Conservation (phyloP, 2,329 filamentous ascomycete species). For the Canariomyces notabilis region DNA sequence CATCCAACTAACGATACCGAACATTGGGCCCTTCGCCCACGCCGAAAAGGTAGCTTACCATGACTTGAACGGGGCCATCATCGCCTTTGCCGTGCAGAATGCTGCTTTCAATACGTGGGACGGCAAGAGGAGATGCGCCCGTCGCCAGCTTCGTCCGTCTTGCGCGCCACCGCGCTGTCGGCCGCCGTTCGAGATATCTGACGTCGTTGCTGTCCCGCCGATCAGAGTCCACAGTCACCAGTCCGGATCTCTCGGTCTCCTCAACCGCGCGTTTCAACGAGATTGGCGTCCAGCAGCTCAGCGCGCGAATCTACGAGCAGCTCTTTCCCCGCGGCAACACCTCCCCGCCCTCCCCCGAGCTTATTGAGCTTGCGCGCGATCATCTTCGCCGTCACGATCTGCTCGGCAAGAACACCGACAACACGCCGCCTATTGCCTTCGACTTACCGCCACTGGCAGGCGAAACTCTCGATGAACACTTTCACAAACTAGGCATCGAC, state of each 20-base stretch:
- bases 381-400: constrained; percentile 83
- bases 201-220: constrained; percentile 15
- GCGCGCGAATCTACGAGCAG: constrained; percentile 74
- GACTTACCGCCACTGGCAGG: constrained; percentile 78
- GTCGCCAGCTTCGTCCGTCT: constrained; percentile 44
- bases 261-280: constrained; percentile 75
- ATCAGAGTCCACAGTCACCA: constrained; percentile 17
- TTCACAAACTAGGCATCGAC: constrained; percentile 80
- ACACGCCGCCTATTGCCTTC: constrained; percentile 70
- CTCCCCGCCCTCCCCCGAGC: constrained; percentile 56
- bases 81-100: constrained; percentile 31
- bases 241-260: constrained; percentile 36
- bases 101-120: constrained; percentile 36
- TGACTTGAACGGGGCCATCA: constrained; percentile 10
- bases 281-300: constrained; percentile 91
- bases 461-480: constrained; percentile 84
- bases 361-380: constrained; percentile 74
- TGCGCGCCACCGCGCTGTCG: constrained; percentile 43
- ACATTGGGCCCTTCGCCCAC: neutral
- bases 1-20: no score
- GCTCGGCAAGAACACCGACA: constrained; percentile 83
- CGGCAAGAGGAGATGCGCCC: constrained; percentile 20
- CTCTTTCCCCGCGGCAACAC: constrained; percentile 61
- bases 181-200: constrained; percentile 29
- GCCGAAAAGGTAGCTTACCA: neutral